Percentiles rank a stretch among this genome's conserved stretches.
Conservation (phyloP, 1,139 yeast genomes). For the Hansenula sp. region DNA sequence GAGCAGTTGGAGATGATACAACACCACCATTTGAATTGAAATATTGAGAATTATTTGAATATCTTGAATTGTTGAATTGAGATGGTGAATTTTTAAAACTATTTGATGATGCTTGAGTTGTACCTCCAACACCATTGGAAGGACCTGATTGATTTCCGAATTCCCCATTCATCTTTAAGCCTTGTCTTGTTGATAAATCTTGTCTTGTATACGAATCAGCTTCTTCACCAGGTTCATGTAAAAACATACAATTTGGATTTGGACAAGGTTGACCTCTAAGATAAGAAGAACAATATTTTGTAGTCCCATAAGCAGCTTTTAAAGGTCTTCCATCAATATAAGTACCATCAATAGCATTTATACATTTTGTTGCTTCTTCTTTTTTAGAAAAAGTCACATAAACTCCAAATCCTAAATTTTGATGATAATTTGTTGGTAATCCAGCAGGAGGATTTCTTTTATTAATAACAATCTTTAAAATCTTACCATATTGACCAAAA, state of each 20-base stretch:
- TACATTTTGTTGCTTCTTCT: constrained; percentile 93
- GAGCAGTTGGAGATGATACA: constrained; percentile 12
- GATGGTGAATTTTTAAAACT: constrained; percentile 5
- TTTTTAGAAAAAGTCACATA: constrained; percentile 91
- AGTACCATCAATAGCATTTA: constrained; percentile 91
- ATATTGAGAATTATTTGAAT: constrained; percentile 7
- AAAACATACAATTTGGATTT: constrained; percentile 97
- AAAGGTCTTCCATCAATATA: constrained; percentile 83
- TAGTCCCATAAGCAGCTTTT: constrained; percentile 97
- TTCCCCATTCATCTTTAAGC: constrained; percentile 51
- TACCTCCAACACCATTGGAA: too few species aligned
- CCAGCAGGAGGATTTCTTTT: constrained; percentile 53
- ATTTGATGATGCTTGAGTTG: constrained; percentile 15
- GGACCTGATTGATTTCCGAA: too few species aligned
- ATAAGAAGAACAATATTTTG: constrained; percentile 95
- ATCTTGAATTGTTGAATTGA: constrained; percentile 7
- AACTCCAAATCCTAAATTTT: constrained; percentile 83
- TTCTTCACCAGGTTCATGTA: constrained; percentile 99
- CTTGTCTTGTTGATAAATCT: constrained; percentile 81
- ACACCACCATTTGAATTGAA: constrained; percentile 5
- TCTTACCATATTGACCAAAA: constrained; percentile 97
- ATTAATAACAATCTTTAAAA: constrained; percentile 90
- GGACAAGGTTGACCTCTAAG: constrained; percentile 95
- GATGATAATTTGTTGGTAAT: constrained; percentile 36
- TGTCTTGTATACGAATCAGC: constrained; percentile 96